phyloP scores from a whole-genome alignment of 345 rosid genomes.

The Moricandia moricandioides region DNA sequence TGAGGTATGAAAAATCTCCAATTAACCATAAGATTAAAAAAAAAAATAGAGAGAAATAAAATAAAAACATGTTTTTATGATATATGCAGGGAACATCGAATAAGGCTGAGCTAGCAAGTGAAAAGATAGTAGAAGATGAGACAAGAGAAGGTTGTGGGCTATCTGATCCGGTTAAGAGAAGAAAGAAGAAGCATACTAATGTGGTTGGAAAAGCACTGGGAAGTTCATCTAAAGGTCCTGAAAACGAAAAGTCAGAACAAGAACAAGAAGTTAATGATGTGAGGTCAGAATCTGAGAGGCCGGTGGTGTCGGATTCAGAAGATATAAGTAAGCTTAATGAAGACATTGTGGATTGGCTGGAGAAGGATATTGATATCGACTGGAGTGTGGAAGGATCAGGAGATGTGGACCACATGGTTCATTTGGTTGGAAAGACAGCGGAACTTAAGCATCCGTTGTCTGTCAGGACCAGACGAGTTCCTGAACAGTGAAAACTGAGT shows the following conservation, averaged over 20 bases:
- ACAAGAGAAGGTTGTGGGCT: conserved; percentile 15
- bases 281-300: conserved; percentile 32
- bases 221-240: conserved; percentile 61
- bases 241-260: neutral
- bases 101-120: conserved; percentile 19
- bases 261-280: conserved; percentile 16
- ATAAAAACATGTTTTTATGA: neutral
- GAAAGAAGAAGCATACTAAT: conserved; percentile 58
- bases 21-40: neutral
- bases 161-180: conserved; percentile 31
- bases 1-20: conserved; percentile 42
- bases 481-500: neutral
- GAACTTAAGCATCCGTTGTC: conserved; percentile 47
- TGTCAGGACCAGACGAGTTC: conserved; percentile 53
- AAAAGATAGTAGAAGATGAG: conserved; percentile 17
- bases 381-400: conserved; percentile 48
- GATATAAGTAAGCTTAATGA: conserved; percentile 33
- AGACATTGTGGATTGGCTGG: conserved; percentile 49
- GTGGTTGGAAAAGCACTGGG: conserved; percentile 82
- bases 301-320: conserved; percentile 39
- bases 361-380: conserved; percentile 51
- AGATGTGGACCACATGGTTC: conserved; percentile 26
- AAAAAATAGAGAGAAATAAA: neutral
- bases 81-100: conserved; percentile 42
- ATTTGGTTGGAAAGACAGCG: conserved; percentile 27